Base-by-base conservation (phyloP, 352 stramenopile genomes). In the Phytophthora capsici region DNA sequence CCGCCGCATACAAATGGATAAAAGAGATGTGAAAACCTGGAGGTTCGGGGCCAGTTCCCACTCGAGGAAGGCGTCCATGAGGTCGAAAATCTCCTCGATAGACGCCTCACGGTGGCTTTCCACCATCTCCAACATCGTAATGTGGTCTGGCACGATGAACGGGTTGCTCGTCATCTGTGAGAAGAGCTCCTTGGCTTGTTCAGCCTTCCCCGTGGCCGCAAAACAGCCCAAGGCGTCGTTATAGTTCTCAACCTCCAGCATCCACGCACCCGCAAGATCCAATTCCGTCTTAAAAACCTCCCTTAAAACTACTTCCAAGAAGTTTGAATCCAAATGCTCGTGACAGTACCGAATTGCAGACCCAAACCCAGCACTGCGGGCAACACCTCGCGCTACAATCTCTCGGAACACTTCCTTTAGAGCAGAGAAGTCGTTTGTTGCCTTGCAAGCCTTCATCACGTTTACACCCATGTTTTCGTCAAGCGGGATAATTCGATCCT, bases 391-490 rank as follows among this genome's bases (percentile, higher is more conserved):
- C 30, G 56, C 40, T 23, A 61, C 75, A 84, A 94, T 91, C 16
- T 45, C 58, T 2, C 70, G 61, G 47, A 90, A 94, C 16, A 80
- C 73, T 26, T 90, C 63, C 23, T 75, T 76, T 19, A 92, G 82
- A n/a, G 74, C 54, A 13, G 49, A 50, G 1, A 58, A 57, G 54
- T 94, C 74, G 1, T 73, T 64, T 7, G 74, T 41, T 13, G 62
- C 69, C 12, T 62, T 59, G 28, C 73, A 81, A 13, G 83, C 78
- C 58, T 88, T 89, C 57, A 94, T 71, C 16, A 88, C 66, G 57
- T 92, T 94, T 23, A 94, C 82, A 61, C 84, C 89, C 13, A 94
- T 86, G 51, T 92, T 94, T 57, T 94, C 86, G 60, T 94, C 86
- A n/a, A 57, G 67, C 7, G 47, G 69, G 8, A 78, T 47, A 38